phyloP scores from a whole-genome alignment of 2,329 filamentous ascomycete species.

The Cordyceps tenuipes region DNA sequence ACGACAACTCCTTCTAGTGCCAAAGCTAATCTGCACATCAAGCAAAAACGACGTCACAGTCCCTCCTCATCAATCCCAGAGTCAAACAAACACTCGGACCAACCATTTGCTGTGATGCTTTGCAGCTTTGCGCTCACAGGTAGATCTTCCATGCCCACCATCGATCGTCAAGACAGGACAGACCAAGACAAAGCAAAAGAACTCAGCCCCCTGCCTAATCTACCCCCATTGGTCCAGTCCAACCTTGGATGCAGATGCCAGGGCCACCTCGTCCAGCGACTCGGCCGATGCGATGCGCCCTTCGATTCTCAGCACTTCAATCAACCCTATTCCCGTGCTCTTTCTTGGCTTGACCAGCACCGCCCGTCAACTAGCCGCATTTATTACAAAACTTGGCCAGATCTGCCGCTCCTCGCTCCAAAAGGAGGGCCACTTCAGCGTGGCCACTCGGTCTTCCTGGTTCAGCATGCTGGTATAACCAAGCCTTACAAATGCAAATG shows the following conservation, averaged over 20 bases:
- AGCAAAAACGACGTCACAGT: conserved; percentile 6
- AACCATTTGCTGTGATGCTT: background rate
- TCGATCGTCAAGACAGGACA: background rate
- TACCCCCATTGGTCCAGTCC: background rate
- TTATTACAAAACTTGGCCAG: background rate
- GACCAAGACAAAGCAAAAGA: background rate
- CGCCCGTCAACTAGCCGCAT: background rate
- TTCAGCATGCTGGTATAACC: background rate
- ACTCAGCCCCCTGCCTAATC: background rate
- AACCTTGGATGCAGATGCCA: background rate
- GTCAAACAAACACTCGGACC: background rate
- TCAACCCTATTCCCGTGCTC: background rate
- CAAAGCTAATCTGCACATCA: conserved; percentile 9
- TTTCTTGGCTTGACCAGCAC: background rate
- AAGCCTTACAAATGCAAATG: background rate
- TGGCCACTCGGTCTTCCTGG: background rate
- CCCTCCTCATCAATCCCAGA: background rate
- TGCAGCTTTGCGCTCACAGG: too few species aligned
- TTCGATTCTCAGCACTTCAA: background rate
- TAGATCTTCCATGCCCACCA: too few species aligned
- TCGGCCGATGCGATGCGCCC: background rate
- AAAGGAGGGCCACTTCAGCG: background rate
- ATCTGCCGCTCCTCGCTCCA: background rate
- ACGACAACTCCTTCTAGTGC: conserved; percentile 1
- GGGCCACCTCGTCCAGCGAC: background rate